A percentile compares a stretch with the other conserved stretches of the same genome.
These are phyloP conservation scores for Xylaria arbuscula DNA, from an alignment of 2,329 filamentous ascomycete species.

Conservation along the genomic window DNA sequence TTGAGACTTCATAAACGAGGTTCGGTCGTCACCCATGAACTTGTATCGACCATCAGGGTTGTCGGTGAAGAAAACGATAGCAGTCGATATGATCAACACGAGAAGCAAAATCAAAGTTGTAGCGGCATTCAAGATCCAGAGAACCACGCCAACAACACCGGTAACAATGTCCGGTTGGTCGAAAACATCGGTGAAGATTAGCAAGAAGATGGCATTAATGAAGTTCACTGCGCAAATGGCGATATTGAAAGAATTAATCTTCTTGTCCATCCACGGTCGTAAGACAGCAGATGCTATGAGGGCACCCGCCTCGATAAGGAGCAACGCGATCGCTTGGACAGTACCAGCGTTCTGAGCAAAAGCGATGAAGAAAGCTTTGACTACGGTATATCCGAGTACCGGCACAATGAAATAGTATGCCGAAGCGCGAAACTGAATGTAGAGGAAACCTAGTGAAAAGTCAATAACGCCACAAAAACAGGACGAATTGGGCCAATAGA, in stretches of 20 bases:
- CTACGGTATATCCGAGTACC: slow-evolving; percentile 78
- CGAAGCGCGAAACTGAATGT: slow-evolving; percentile 94
- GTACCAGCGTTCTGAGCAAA: slow-evolving; percentile 77
- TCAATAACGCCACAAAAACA: slow-evolving; percentile 2
- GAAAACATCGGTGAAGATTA: slow-evolving; percentile 90
- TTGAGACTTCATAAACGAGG: slow-evolving; percentile 97
- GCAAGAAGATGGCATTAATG: slow-evolving; percentile 86
- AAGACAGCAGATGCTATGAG: slow-evolving; percentile 83
- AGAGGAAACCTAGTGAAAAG: slow-evolving; percentile 76
- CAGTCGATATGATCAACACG: slow-evolving; percentile 80
- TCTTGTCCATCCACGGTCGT: slow-evolving; percentile 98
- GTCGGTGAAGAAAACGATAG: slow-evolving; percentile 83
- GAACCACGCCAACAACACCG: slow-evolving; percentile 87
- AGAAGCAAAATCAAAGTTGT: slow-evolving; percentile 86
- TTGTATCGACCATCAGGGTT: slow-evolving; percentile 96
- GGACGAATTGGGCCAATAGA: not conserved
- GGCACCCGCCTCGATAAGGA: slow-evolving; percentile 83
- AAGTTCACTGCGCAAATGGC: slow-evolving; percentile 91
- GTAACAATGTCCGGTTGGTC: slow-evolving; percentile 84
- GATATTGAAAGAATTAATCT: slow-evolving; percentile 96
- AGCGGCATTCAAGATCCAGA: slow-evolving; percentile 87
- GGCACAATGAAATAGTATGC: slow-evolving; percentile 96
- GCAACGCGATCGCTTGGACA: slow-evolving; percentile 82
- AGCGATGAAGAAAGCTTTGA: slow-evolving; percentile 91
- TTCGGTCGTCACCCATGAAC: slow-evolving; percentile 94